Percentiles rank a stretch among this genome's conserved stretches.
These are phyloP conservation scores for Cordyceps farinosa DNA, from an alignment of 2,329 filamentous ascomycete species.

Conservation along the genomic window DNA sequence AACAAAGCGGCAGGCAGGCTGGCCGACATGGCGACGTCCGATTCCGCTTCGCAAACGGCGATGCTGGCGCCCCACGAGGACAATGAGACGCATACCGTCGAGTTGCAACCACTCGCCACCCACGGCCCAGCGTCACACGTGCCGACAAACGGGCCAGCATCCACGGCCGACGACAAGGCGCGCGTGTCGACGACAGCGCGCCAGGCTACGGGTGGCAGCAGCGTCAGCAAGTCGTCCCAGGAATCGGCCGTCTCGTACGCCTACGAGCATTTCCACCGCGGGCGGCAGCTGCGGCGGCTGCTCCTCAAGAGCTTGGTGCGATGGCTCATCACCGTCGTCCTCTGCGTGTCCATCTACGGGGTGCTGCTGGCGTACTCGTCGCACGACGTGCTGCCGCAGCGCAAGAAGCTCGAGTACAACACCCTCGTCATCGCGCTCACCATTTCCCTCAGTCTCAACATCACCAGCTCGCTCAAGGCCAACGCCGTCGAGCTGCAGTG, in stretches of 20 bases:
- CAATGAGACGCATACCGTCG: not conserved
- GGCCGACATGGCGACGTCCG: not conserved
- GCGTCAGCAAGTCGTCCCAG: not conserved
- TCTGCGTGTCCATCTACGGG: conserved; percentile 29
- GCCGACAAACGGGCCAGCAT: not conserved
- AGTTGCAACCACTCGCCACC: not conserved
- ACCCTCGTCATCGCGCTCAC: conserved; percentile 41
- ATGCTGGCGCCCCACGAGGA: not conserved
- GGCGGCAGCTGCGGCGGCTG: conserved; percentile 23
- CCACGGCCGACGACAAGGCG: not conserved
- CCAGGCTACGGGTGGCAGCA: not conserved
- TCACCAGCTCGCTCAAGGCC: conserved; percentile 40
- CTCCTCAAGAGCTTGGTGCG: conserved; percentile 20
- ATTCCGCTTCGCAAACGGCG: not conserved
- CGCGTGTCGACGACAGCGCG: not conserved
- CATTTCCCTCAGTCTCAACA: conserved; percentile 40
- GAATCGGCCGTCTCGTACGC: conserved; percentile 20
- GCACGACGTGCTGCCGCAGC: conserved; percentile 29
- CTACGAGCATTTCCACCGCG: conserved; percentile 22
- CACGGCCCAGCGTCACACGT: not conserved
- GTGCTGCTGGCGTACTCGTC: conserved; percentile 29
- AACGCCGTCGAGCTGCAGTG: conserved; percentile 44
- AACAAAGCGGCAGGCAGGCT: not conserved
- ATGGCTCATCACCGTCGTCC: conserved; percentile 30
- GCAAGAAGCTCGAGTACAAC: conserved; percentile 40